Evolutionary conservation across 306 rosid genomes (phyloP), one percentile per base, ranked within the genome.

Genomic region (Quercus aquifolioides): DNA sequence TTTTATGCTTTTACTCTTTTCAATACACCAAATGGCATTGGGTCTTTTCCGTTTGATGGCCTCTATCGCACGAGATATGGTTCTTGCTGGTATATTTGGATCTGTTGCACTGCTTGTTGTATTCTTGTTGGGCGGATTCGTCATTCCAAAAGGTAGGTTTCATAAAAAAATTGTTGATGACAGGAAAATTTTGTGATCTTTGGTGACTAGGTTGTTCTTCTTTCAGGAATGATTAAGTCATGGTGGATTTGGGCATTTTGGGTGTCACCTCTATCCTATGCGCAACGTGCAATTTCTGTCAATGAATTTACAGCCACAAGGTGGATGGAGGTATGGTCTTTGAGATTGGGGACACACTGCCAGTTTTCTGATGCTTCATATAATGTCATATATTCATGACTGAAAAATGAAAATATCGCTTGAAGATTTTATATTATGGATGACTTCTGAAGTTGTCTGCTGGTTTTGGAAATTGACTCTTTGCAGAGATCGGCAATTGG

Each of bases 191-290:
- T 21, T 52, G 31, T 69, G 74, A 41, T 52, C 11, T 57, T 63
- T 68, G 68, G 21, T 77, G 62, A 76, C 71, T 55, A 71, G 51
- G 73, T 23, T 80, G 76, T 78, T 81, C 71, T 63, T 82, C 30
- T 78, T 81, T 70, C 89, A 94, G 98, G 52, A 38, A 84, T 86
- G 88, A 85, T 94, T 57, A 89, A 90, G 85, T 90, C 96, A 46
- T 94, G 98, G 98, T 92, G 94, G 96, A 55, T 76, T 64, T 92
- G 98, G 98, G 97, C 89, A 23, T 92, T 85, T 81, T 94, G 97
- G 96, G 4, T 94, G 78, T 94, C 98, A 20, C 98, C 98, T 30
- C 91, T 94, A 52, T 79, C 94, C 64, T 92, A 90, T 78, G 98
- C 90, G 38, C 97, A 92, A 68, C 85, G 88, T 14, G 97, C 98